Evolutionary conservation across 1,284 basidiomycete genomes (phyloP), one percentile per base, ranked within the genome.

Genomic region (Porphyrellus sp.): DNA sequence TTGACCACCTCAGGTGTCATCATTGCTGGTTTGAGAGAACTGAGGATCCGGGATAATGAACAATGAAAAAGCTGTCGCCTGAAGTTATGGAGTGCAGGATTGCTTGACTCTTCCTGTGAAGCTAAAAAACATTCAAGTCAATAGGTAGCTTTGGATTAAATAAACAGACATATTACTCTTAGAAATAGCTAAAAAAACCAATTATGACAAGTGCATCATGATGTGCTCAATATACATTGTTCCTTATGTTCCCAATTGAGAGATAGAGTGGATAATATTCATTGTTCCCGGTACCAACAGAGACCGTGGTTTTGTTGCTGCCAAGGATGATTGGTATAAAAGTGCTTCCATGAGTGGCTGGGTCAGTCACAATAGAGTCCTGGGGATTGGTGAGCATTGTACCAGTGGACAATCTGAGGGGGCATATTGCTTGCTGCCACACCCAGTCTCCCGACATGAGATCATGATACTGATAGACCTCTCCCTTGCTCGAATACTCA

Each of bases 181-280:
- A n/a, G 12, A 50, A 6, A 43, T 52, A n/a, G 51, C 25, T 1
- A 52, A 37, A 38, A 52, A 49, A 12, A 27, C 34, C 8, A n/a
- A 52, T 37, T 6, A 52, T 9, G 1, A 28, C 34, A 2, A 52
- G 2, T 2, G 18, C 45, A n/a, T 41, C 15, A 18, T 8, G 33
- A 38, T 53, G 52, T 0, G 1, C 25, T 0, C 9, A 3, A 1
- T 21, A 1, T 3, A 38, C 37, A 1, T 9, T 41, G 13, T 55
- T 55, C 4, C 46, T 37, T 11, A 55, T 4, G 8, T 55, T 55
- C 0, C 42, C 33, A 33, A 55, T 34, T 8, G 33, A 54, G 20
- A 55, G 16, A n/a, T 54, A 53, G 3, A 54, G n/a, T 7, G 39
- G 51, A 2, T 46, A 54, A 16, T 55, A 55, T 2, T 54, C 16